Percentiles rank a stretch among this genome's conserved stretches.
Conservation (phyloP, 2,329 filamentous ascomycete species). For the Coniochaeta prunicola region DNA sequence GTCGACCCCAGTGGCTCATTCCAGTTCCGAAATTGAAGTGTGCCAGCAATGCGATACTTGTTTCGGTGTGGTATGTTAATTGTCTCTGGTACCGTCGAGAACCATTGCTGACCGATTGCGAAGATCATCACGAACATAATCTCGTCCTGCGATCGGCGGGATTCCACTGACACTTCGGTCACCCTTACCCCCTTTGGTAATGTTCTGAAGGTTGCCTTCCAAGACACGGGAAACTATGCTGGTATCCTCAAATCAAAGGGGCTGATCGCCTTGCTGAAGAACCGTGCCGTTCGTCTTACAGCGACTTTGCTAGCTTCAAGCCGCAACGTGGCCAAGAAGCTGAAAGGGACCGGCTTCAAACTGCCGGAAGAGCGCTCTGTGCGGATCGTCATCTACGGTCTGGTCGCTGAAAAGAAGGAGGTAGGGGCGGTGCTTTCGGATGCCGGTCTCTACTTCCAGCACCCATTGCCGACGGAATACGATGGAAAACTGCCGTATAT, state of each 20-base stretch:
- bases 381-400: conserved; percentile 6
- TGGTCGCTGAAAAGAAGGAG: neutral
- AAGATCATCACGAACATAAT: neutral
- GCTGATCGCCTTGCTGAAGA: no score
- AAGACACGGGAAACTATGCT: no score
- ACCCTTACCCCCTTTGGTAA: no score
- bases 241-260: no score
- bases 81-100: neutral
- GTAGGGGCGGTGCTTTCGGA: conserved; percentile 2
- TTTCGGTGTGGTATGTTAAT: conserved; percentile 5
- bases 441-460: conserved; percentile 7
- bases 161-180: no score
- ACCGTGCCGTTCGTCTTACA: neutral
- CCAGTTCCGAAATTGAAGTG: no score
- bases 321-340: neutral
- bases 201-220: no score
- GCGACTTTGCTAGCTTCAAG: conserved; percentile 1
- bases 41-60: conserved; percentile 3
- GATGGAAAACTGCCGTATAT: conserved; percentile 8
- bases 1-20: no score
- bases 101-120: neutral
- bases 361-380: neutral
- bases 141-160: neutral
- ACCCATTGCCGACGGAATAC: conserved; percentile 7
- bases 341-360: neutral